Base-by-base conservation (phyloP, 306 rosid genomes). In the Cajanus cajan region DNA sequence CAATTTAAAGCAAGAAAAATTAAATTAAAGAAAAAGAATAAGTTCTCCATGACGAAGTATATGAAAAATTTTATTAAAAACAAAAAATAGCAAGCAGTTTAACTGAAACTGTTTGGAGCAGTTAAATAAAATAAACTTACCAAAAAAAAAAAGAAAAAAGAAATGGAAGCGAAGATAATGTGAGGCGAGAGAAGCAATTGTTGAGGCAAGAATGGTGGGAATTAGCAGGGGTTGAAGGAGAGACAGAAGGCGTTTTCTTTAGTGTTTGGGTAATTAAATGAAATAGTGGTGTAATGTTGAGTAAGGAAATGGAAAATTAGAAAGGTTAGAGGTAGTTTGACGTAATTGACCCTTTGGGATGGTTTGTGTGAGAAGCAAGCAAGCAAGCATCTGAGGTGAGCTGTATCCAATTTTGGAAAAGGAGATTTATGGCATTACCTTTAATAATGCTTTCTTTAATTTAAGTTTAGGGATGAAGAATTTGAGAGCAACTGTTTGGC, bases 311-410 rank as follows among this genome's bases (percentile, higher is more conserved):
- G 80, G 81, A 22, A 48, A 37, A 4, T 44, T 37, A 37, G 18
- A 14, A 63, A 12, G n/a, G 79, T 22, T 6, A 8, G 0, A 1
- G 13, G 11, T 34, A 1, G 5, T 13, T 73, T 83, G 78, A 83
- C 92, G 74, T 0, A 78, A 73, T 11, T 80, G n/a, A 25, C 92
- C 95, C 72, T 68, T 2, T 0, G 52, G 8, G 33, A 59, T 72
- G 74, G 81, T 85, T 85, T 91, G 94, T 75, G 89, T 85, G 73
- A 69, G 95, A 90, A 79, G 91, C 88, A 86, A 88, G 2, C n/a
- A n/a, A 28, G 90, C 88, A 74, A 73, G 84, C 63, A 28, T 70
- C 78, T 87, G 89, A 87, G 91, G 91, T 89, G 92, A 87, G 93
- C 96, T 89, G 92, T 86, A 87, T 67, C 71, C 90, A 81, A 83